Evolutionary conservation across 2,329 filamentous ascomycete species (phyloP), one percentile per base, ranked within the genome.

Genomic region (Pseudocercospora musae): DNA sequence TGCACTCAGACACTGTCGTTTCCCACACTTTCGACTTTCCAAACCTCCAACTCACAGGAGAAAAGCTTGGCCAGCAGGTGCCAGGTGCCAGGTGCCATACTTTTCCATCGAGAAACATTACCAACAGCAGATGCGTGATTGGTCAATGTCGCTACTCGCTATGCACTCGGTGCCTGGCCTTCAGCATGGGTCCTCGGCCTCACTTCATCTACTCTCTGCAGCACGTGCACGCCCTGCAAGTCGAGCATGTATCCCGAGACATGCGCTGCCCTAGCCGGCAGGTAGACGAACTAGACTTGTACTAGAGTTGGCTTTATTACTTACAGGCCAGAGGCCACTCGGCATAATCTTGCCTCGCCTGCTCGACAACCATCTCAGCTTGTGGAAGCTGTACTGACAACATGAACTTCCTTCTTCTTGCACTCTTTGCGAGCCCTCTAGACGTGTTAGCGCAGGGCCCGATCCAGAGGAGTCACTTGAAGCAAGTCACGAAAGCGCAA

Each of bases 351-450:
- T 37, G 40, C 29, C 58, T 25, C 49, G 8, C 44, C 44, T 21
- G 4, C 18, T 49, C 21, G 29, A 8, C 29, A 25, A 20, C 27
- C 52, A 13, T 15, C 11, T 52, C 21, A 23, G 13, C 8, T 10
- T 18, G 21, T 11, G 23, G n/a, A 23, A 13, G 18, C 13, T 42
- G 18, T 33, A 2, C 21, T 11, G 23, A 15, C 62, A 48, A 29
- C 15, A 67, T 67, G 65, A 67, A 64, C 53, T 29, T 65, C 57
- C 44, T 54, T 2, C 23, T 59, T 27, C 54, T 63, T 15, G 48
- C 57, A 20, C 46, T 64, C 3, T 40, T 66, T 33, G 57, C 58
- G 23, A 59, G 46, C 11, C 57, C 64, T 62, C 33, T 65, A 20
- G n/a, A n/a, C n/a, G n/a, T n/a, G n/a, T 40, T 62, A 10, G 63